A percentile compares a stretch with the other conserved stretches of the same genome.
phyloP scores from a whole-genome alignment of 352 stramenopile genomes.

The Phytopythium boreale region DNA sequence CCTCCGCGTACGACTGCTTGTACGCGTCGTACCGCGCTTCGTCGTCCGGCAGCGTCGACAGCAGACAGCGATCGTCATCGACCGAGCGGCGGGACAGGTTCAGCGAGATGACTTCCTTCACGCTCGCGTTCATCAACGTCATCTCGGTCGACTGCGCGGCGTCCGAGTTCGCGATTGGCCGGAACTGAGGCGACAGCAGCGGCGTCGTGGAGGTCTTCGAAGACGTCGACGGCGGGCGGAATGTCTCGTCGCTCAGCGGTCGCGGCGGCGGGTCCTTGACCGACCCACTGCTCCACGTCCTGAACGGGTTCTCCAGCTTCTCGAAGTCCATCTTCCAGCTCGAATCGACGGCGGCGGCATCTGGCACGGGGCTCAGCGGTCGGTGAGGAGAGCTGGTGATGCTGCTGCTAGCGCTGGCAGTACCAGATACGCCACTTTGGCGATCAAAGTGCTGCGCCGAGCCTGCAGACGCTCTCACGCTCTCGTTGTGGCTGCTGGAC shows the following conservation, averaged over 20 bases:
- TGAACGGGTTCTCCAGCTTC: conserved; percentile 65
- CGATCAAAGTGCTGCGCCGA: neutral
- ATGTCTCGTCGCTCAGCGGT: conserved; percentile 47
- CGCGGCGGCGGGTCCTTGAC: conserved; percentile 38
- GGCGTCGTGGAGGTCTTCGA: conserved; percentile 21
- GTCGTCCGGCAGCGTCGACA: conserved; percentile 50
- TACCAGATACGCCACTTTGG: neutral
- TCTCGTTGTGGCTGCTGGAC: conserved; percentile 66
- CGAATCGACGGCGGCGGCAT: neutral
- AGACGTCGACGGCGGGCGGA: conserved; percentile 34
- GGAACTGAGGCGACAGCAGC: conserved; percentile 16
- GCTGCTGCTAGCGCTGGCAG: neutral
- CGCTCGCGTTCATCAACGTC: conserved; percentile 25
- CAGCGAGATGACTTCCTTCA: conserved; percentile 47
- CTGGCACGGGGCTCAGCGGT: conserved; percentile 17
- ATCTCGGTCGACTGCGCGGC: neutral
- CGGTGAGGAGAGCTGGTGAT: conserved; percentile 16
- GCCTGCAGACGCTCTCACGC: neutral
- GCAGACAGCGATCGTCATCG: conserved; percentile 39
- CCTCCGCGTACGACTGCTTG: conserved; percentile 75
- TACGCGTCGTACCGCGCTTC: conserved; percentile 75
- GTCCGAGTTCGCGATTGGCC: neutral
- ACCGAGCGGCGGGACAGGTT: conserved; percentile 37
- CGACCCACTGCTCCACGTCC: conserved; percentile 58
- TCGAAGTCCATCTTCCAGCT: conserved; percentile 73